Conservation (phyloP, 306 rosid genomes). For the Citrullus mucosospermus region DNA sequence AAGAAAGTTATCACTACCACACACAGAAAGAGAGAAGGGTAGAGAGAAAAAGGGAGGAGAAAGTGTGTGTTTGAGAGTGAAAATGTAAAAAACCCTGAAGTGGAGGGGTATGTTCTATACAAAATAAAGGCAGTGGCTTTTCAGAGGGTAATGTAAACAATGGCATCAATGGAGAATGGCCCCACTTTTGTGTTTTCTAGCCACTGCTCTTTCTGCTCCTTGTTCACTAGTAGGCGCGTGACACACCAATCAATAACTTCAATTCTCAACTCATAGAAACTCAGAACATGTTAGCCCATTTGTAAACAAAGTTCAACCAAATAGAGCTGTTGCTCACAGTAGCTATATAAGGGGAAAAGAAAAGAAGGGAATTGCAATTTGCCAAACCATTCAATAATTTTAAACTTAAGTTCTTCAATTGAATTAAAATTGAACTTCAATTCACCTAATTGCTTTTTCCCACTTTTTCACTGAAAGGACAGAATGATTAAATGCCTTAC, state of each 20-base stretch:
- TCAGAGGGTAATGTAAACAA: slow-evolving; percentile 1
- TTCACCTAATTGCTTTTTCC: neutral
- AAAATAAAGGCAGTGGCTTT: slow-evolving; percentile 9
- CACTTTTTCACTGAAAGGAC: neutral
- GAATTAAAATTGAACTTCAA: neutral
- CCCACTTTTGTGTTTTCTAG: slow-evolving; percentile 6
- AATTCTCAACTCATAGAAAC: neutral
- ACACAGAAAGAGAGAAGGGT: neutral
- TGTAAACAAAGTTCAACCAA: neutral
- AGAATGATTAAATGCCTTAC: neutral
- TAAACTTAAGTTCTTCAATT: neutral
- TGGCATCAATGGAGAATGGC: slow-evolving; percentile 7
- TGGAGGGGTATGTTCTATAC: slow-evolving; percentile 15
- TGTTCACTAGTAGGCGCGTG: slow-evolving; percentile 2
- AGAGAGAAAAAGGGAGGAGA: slow-evolving; percentile 1
- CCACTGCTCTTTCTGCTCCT: neutral
- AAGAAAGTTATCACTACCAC: neutral
- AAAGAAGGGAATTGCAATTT: neutral
- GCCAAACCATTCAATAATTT: neutral
- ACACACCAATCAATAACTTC: neutral
- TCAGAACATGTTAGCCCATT: neutral
- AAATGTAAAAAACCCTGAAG: slow-evolving; percentile 7
- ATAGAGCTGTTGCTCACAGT: neutral
- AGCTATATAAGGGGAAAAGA: neutral
- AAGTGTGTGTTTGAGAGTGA: neutral